Conservation (phyloP, 2,329 filamentous ascomycete genomes). For the Fusarium succisae region DNA sequence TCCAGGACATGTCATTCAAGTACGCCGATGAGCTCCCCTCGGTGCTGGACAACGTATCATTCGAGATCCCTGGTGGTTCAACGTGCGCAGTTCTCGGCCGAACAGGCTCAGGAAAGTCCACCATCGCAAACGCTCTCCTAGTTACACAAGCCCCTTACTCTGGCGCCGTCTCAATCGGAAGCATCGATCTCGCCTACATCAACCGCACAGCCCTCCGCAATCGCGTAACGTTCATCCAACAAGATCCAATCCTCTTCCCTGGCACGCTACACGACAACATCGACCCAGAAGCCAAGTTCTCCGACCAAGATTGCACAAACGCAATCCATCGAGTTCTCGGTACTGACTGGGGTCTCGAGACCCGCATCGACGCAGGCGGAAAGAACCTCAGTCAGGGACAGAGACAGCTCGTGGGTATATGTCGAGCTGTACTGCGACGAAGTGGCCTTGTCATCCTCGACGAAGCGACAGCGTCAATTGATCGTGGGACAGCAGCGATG, state of each 20-base stretch:
- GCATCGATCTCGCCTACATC: slow-evolving; percentile 60
- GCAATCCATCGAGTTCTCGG: slow-evolving; percentile 70
- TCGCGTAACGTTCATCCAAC: slow-evolving; percentile 70
- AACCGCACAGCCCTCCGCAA: slow-evolving; percentile 65
- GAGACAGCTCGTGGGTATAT: slow-evolving; percentile 69
- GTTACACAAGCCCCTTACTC: slow-evolving; percentile 62
- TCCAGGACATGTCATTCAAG: slow-evolving; percentile 79
- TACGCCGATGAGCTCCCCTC: slow-evolving; percentile 83
- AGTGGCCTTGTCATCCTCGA: slow-evolving; percentile 71
- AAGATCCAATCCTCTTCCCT: slow-evolving; percentile 70
- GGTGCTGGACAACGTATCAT: slow-evolving; percentile 72
- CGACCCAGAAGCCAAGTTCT: slow-evolving; percentile 70
- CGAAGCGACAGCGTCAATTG: slow-evolving; percentile 72
- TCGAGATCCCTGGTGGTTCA: slow-evolving; percentile 74
- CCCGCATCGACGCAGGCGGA: slow-evolving; percentile 66
- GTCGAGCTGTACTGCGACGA: slow-evolving; percentile 66
- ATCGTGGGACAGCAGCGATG: slow-evolving; percentile 64
- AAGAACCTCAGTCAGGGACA: slow-evolving; percentile 72
- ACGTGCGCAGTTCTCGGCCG: slow-evolving; percentile 78
- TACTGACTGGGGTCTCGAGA: slow-evolving; percentile 56
- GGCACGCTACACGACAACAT: slow-evolving; percentile 71
- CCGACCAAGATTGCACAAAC: slow-evolving; percentile 59
- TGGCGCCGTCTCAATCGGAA: slow-evolving; percentile 65
- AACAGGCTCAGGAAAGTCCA: slow-evolving; percentile 89
- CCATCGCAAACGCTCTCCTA: slow-evolving; percentile 68